phyloP scores from a whole-genome alignment of 306 rosid genomes.

The Trifolium fragiferum region DNA sequence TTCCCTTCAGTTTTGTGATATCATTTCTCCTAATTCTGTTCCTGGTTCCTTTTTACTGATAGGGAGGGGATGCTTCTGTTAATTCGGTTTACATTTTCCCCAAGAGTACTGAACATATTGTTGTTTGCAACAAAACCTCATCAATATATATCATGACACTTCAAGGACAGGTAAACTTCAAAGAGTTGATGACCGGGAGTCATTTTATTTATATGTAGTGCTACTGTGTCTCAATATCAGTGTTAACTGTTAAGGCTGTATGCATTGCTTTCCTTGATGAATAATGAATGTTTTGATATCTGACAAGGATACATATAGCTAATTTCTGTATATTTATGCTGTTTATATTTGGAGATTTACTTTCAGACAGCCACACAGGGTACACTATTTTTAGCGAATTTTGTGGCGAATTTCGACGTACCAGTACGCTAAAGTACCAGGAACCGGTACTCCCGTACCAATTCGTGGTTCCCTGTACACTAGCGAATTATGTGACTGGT shows the following conservation, averaged over 20 bases:
- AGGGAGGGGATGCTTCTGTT: slow-evolving; percentile 99
- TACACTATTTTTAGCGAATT: too few species aligned
- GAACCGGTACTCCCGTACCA: too few species aligned
- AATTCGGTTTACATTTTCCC: slow-evolving; percentile 96
- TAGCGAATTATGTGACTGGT: too few species aligned
- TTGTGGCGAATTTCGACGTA: too few species aligned
- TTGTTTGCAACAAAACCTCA: slow-evolving; percentile 96
- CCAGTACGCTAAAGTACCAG: too few species aligned
- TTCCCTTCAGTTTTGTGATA: slow-evolving; percentile 22
- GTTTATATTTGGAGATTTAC: background rate
- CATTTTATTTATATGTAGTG: slow-evolving; percentile 1
- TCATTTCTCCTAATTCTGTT: slow-evolving; percentile 19
- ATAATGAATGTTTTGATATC: background rate
- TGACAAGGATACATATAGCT: slow-evolving; percentile 22
- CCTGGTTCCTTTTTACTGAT: slow-evolving; percentile 45
- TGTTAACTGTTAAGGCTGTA: background rate
- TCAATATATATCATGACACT: slow-evolving; percentile 95
- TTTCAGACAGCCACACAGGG: too few species aligned
- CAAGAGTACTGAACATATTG: slow-evolving; percentile 79
- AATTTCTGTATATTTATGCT: slow-evolving; percentile 19
- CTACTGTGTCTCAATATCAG: background rate
- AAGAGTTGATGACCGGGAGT: slow-evolving; percentile 23
- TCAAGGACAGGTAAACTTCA: slow-evolving; percentile 89
- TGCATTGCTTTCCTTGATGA: slow-evolving; percentile 8
- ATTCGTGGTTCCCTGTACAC: too few species aligned